phyloP scores from a whole-genome alignment of 345 rosid species.

The Punica granatum region DNA sequence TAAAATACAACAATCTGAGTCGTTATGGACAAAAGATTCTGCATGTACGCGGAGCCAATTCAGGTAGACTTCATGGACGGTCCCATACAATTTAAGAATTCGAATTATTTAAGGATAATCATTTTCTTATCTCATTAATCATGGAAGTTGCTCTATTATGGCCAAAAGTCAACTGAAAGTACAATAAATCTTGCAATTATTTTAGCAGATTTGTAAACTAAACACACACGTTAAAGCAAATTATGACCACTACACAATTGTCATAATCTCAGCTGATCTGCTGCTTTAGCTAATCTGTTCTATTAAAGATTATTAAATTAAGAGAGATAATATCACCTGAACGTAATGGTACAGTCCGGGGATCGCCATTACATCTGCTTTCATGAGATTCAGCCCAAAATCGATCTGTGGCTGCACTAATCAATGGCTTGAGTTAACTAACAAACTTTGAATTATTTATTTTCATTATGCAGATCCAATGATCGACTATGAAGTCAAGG shows the following conservation, averaged over 20 bases:
- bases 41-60: not conserved
- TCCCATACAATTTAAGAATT: not conserved
- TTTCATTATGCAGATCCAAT: not conserved
- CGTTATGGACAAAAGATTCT: not conserved
- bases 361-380: constrained; percentile 44
- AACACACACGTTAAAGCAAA: no score
- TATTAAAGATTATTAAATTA: not conserved
- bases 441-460: not conserved
- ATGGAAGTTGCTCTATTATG: not conserved
- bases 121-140: not conserved
- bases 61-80: not conserved
- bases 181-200: not conserved
- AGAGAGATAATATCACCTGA: constrained; percentile 25
- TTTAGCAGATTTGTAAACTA: no score
- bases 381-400: constrained; percentile 39
- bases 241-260: no score
- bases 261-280: no score
- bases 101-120: not conserved
- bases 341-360: constrained; percentile 36
- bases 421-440: constrained; percentile 5
- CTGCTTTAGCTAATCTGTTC: no score
- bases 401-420: constrained; percentile 38
- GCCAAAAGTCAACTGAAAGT: constrained; percentile 9
- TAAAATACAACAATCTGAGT: not conserved
- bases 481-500: not conserved